These are phyloP conservation scores for Colletotrichum scovillei DNA, from an alignment of 2,329 filamentous ascomycete genomes.

Conservation along the genomic window DNA sequence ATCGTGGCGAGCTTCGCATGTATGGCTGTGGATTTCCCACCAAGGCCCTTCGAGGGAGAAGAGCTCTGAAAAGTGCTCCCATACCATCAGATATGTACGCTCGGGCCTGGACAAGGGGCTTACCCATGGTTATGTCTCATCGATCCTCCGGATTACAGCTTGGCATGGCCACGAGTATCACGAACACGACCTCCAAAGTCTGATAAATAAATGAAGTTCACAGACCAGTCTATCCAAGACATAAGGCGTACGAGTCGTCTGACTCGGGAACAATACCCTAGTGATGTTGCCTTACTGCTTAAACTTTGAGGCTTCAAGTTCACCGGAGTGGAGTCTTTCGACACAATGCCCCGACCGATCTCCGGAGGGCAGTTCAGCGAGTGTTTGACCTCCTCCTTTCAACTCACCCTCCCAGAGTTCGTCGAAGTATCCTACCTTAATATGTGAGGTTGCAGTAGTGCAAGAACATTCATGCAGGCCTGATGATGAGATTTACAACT, in stretches of 20 bases:
- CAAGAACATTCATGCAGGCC: too few species aligned
- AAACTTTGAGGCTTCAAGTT: too few species aligned
- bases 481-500: too few species aligned
- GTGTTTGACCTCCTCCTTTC: too few species aligned
- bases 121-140: background rate
- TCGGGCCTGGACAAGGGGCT: background rate
- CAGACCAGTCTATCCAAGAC: background rate
- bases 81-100: background rate
- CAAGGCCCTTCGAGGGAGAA: background rate
- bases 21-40: background rate
- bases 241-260: background rate
- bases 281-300: too few species aligned
- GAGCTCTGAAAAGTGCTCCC: background rate
- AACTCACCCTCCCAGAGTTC: too few species aligned
- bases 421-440: too few species aligned
- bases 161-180: too few species aligned
- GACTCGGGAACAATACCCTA: background rate
- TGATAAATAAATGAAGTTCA: background rate
- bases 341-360: too few species aligned
- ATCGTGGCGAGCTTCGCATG: background rate
- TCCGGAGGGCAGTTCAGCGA: too few species aligned
- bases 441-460: too few species aligned
- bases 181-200: background rate
- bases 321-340: too few species aligned
- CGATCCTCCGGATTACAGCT: background rate